Evolutionary conservation across 257 asterid genomes (phyloP).

Genomic region (Parsonsia alboflavescens): DNA sequence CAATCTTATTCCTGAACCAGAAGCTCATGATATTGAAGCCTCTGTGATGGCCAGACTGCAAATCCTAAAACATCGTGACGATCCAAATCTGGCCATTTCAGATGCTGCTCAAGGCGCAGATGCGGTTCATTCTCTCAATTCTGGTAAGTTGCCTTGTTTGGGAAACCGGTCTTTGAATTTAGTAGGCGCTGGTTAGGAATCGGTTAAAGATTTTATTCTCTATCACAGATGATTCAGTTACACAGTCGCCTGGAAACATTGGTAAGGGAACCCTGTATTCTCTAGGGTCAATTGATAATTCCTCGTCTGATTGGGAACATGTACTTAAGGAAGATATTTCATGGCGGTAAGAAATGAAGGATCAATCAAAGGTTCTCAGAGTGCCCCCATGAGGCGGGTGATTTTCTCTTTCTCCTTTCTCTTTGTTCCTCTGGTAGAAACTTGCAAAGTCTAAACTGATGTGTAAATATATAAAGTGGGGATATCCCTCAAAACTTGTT

Average conservation of each 20-base stretch:
- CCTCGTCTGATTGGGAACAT: conserved; percentile 93
- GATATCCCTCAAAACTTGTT: background rate
- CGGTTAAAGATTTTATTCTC: conserved; percentile 33
- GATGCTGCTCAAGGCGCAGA: conserved; percentile 27
- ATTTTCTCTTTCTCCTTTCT: background rate
- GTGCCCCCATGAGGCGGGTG: background rate
- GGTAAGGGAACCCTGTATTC: conserved; percentile 24
- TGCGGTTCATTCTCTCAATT: conserved; percentile 9
- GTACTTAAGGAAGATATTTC: conserved; percentile 59
- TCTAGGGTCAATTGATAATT: conserved; percentile 40
- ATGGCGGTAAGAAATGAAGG: conserved; percentile 27
- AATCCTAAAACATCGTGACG: conserved; percentile 51
- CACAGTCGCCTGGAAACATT: conserved; percentile 21
- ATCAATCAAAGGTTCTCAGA: background rate
- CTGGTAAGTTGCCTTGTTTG: conserved; percentile 9
- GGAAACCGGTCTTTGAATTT: conserved; percentile 16
- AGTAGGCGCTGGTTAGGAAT: conserved; percentile 32
- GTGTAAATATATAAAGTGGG: background rate
- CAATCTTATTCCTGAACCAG: conserved; percentile 14
- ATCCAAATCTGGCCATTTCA: conserved; percentile 15
- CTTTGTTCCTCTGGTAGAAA: background rate
- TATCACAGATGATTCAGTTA: conserved; percentile 28
- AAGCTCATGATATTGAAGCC: conserved; percentile 35
- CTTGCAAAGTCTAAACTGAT: conserved; percentile 8
- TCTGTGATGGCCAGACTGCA: conserved; percentile 46